Evolutionary conservation across 345 rosid genomes (phyloP).

Genomic region (Eutrema heterophyllum): DNA sequence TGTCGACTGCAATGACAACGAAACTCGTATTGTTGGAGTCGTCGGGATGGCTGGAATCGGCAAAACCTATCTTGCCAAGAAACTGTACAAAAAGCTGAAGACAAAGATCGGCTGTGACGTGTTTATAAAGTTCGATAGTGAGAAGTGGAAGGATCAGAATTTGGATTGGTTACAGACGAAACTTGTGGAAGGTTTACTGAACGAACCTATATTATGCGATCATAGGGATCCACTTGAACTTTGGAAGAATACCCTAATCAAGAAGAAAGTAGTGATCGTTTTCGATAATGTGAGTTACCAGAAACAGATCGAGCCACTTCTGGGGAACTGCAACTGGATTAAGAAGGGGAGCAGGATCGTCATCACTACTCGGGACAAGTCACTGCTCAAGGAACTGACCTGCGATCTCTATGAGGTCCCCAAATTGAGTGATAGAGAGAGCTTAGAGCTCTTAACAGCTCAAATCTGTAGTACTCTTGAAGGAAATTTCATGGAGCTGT

Average conservation of each 20-base stretch:
- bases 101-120: neutral
- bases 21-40: neutral
- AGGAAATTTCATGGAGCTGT: neutral
- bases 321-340: neutral
- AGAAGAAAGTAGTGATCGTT: neutral
- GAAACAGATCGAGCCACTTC: neutral
- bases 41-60: slow-evolving; percentile 10
- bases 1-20: neutral
- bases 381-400: neutral
- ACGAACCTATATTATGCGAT: neutral
- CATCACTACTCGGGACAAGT: slow-evolving; percentile 17
- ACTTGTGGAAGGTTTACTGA: neutral
- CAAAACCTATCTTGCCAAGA: neutral
- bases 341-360: slow-evolving; percentile 17
- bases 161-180: neutral
- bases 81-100: neutral
- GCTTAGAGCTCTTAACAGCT: slow-evolving; percentile 10
- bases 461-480: neutral
- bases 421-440: neutral
- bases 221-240: neutral
- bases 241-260: neutral
- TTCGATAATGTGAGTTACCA: neutral
- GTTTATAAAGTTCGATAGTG: neutral
- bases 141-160: neutral
- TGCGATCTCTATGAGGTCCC: neutral